phyloP scores from a whole-genome alignment of 2,329 filamentous ascomycete species.

The Colletotrichum gigasporum region DNA sequence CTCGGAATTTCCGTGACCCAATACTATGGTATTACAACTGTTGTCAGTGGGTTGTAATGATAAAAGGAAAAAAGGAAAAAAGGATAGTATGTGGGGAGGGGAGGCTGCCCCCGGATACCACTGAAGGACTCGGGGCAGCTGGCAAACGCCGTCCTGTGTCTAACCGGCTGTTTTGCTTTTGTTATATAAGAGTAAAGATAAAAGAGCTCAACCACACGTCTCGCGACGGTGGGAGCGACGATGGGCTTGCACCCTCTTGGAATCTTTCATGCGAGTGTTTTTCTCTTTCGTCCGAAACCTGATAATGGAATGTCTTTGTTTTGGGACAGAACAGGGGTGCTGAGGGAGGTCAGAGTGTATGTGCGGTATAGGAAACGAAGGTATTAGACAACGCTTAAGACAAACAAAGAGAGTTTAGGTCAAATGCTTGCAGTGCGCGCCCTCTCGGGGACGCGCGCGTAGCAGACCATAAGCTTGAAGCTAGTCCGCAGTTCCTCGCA shows the following conservation, averaged over 20 bases:
- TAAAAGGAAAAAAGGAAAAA: background rate
- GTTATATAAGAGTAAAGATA: background rate
- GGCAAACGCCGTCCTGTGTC: constrained; percentile 22
- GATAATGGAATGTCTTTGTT: background rate
- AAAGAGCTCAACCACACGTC: background rate
- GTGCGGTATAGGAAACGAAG: background rate
- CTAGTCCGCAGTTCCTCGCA: constrained; percentile 88
- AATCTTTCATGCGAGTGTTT: constrained; percentile 20
- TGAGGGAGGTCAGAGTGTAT: background rate
- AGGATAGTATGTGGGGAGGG: background rate
- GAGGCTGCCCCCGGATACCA: background rate
- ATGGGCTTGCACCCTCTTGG: constrained; percentile 30
- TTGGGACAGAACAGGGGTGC: constrained; percentile 2
- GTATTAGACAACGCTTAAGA: background rate
- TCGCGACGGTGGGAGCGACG: background rate
- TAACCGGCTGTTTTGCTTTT: constrained; percentile 20
- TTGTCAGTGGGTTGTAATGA: constrained; percentile 6
- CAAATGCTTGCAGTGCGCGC: constrained; percentile 59
- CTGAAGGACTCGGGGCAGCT: background rate
- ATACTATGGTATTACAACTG: constrained; percentile 19
- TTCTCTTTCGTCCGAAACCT: constrained; percentile 4
- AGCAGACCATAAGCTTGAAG: constrained; percentile 90
- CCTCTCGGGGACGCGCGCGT: constrained; percentile 82
- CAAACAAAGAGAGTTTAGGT: background rate
- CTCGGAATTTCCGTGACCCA: background rate